These are phyloP conservation scores for Epipyxis sp. DNA, from an alignment of 108 stramenopile genomes.

Conservation along the genomic window DNA sequence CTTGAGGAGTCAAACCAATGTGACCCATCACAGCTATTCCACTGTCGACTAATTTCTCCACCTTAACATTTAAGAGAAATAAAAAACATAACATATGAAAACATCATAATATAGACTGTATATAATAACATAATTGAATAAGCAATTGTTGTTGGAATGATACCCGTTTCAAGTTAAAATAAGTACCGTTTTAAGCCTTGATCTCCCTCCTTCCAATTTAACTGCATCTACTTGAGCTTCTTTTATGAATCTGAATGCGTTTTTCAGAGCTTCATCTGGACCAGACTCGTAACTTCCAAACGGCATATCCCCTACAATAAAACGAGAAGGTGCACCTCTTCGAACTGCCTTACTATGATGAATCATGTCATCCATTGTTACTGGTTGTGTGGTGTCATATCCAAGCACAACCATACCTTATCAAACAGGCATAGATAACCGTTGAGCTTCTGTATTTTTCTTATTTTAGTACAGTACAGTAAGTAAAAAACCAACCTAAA, in stretches of 20 bases:
- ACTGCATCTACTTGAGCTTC: constrained; percentile 60
- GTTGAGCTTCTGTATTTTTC: too few relatives aligned
- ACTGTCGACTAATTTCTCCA: constrained; percentile 76
- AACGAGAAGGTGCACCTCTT: constrained; percentile 57
- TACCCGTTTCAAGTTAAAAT: too few relatives aligned
- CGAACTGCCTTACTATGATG: constrained; percentile 89
- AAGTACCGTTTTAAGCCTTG: not conserved
- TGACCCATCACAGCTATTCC: constrained; percentile 98
- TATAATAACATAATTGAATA: too few relatives aligned
- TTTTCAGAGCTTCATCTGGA: constrained; percentile 75
- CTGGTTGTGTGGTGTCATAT: constrained; percentile 88
- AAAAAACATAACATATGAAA: not conserved
- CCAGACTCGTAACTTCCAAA: constrained; percentile 89
- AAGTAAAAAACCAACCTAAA: constrained; percentile 54
- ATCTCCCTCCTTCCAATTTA: constrained; percentile 76
- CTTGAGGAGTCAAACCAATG: constrained; percentile 93
- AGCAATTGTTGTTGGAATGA: too few relatives aligned
- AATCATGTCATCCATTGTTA: constrained; percentile 91
- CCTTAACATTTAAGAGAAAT: constrained; percentile 59
- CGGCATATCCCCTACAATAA: constrained; percentile 96
- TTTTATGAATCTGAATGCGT: constrained; percentile 83
- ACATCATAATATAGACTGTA: too few relatives aligned
- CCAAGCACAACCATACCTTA: constrained; percentile 87
- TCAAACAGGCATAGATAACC: too few relatives aligned
- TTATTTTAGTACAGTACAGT: not conserved